These are phyloP conservation scores for Mycena pura DNA, from an alignment of 768 basidiomycete species.

Conservation along the genomic window DNA sequence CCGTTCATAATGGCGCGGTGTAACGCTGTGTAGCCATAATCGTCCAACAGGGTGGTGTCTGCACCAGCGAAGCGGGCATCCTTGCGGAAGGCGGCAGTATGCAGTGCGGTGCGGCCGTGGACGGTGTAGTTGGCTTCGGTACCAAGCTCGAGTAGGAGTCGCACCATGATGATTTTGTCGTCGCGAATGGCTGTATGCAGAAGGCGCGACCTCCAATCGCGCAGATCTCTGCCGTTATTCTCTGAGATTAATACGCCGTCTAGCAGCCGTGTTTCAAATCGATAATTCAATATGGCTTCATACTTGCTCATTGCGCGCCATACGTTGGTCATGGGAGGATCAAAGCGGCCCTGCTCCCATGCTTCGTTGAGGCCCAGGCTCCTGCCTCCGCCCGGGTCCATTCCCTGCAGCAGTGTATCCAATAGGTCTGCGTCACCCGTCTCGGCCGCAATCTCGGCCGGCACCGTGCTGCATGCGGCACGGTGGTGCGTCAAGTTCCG, in stretches of 20 bases:
- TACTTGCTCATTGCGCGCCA: constrained; percentile 10
- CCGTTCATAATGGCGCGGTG: constrained; percentile 10
- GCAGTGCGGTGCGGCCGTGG: constrained; percentile 11
- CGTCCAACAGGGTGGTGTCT: constrained; percentile 2
- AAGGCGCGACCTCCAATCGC: constrained; percentile 14
- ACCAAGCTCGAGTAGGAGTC: constrained; percentile 20
- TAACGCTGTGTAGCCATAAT: constrained; percentile 5
- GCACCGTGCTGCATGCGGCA: neutral
- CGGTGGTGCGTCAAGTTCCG: neutral
- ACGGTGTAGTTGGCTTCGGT: constrained; percentile 6
- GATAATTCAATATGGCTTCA: neutral
- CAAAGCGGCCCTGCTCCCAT: neutral
- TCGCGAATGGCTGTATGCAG: constrained; percentile 22
- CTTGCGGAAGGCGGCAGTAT: constrained; percentile 7
- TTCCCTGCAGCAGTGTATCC: neutral
- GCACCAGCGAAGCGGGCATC: constrained; percentile 9
- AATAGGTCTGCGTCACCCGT: neutral
- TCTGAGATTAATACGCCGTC: neutral
- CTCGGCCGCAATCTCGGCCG: neutral
- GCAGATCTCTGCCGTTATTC: neutral
- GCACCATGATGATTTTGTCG: constrained; percentile 14
- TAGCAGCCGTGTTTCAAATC: neutral
- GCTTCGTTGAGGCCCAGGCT: neutral
- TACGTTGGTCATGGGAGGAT: constrained; percentile 1
- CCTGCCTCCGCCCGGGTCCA: neutral